Evolutionary conservation across 805 yeast species (phyloP), one percentile per base, ranked within the genome.

Genomic region (Vanderwaltozyma polyspora): DNA sequence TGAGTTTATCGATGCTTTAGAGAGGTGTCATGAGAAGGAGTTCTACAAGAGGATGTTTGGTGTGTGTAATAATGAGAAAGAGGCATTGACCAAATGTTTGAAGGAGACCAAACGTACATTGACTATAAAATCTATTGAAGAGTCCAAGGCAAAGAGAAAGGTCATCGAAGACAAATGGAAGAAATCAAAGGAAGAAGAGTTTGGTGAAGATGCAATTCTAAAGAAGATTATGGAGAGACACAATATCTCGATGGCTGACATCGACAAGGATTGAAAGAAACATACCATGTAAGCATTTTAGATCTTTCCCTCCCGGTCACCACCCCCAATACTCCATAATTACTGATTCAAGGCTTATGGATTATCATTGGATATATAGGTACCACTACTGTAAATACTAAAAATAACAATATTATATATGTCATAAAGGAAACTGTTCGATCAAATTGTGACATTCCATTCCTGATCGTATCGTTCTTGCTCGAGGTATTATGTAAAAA

Each of bases 1-100:
- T 34, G 82, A 79, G 41, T 68, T 85, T 27, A 85, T 91, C 55
- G 77, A 79, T 41, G 95, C 94, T 0, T 69, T 89, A 5, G 94
- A 89, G 48, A 79, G 83, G 52, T 89, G 98, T 55, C 95, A 87
- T 49, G 68, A 74, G 38, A 68, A 68, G 35, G 79, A 76, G 36
- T 79, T 76, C 44, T 46, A 80, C 39, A 68, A 72, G 44, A 74
- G 81, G 53, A 76, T 82, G 6, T 63, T 84, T 45, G 97, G 97
- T 19, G 66, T 72, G 39, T 89, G 98, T 61, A 84, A 85, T 58
- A 75, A 76, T 34, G 78, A 80, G 48, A 86, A 86, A 49, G 83
- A 80, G 42, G 87, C 81, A 33, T 66, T 91, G 34, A 61, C 79
- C 24, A 64, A 73, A 49, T 89, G 98, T 60, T 65, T 93, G 17